Percentiles rank a stretch among this genome's conserved stretches.
phyloP scores from a whole-genome alignment of 345 rosid species.

The Trapa incisa region DNA sequence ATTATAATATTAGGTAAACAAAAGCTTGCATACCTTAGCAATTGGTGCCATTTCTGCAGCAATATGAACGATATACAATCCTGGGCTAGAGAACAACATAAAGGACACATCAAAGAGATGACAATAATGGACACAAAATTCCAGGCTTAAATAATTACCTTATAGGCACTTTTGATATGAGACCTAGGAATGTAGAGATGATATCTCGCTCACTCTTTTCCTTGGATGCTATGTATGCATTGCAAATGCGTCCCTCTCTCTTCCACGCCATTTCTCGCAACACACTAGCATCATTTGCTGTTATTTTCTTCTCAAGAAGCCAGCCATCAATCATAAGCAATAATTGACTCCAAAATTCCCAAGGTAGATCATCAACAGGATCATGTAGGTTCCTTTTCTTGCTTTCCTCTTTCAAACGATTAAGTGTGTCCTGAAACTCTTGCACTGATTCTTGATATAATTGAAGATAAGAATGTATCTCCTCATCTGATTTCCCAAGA shows the following conservation, averaged over 20 bases:
- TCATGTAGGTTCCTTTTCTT: constrained; percentile 43
- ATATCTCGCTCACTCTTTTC: constrained; percentile 60
- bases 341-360: constrained; percentile 83
- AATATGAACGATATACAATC: constrained; percentile 73
- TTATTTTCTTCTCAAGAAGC: constrained; percentile 79
- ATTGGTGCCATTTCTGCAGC: constrained; percentile 99
- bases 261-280: constrained; percentile 84
- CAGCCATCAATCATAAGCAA: constrained; percentile 85
- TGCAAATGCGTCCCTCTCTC: constrained; percentile 47
- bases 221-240: constrained; percentile 49
- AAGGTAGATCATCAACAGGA: constrained; percentile 73
- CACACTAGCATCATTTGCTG: constrained; percentile 41
- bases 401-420: constrained; percentile 67
- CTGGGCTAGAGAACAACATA: constrained; percentile 55
- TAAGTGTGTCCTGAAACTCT: constrained; percentile 78
- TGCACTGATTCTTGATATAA: constrained; percentile 73
- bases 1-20: background rate
- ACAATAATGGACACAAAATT: background rate
- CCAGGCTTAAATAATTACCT: constrained; percentile 33
- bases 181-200: constrained; percentile 45
- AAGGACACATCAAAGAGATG: constrained; percentile 19
- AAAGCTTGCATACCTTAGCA: constrained; percentile 65
- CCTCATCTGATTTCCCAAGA: constrained; percentile 79
- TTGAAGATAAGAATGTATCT: constrained; percentile 56
- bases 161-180: constrained; percentile 32